Base-by-base conservation (phyloP, 306 rosid genomes). In the Citrullus amarus region DNA sequence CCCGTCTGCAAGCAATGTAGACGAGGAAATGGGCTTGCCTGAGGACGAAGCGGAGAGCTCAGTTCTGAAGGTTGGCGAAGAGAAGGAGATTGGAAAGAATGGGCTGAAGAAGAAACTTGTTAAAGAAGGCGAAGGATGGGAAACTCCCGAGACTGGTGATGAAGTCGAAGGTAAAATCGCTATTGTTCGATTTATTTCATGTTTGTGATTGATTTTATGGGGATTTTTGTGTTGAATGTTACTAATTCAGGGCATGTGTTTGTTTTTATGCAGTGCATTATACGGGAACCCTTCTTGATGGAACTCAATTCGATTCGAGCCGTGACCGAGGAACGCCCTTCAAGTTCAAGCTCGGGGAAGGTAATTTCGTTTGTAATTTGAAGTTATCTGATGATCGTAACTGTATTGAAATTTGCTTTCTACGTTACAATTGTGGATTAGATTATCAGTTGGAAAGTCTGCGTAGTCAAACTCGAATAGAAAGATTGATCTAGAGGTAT, bases 101-200 rank as follows among this genome's bases (percentile, higher is more conserved):
- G 98, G 98, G 28, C 30, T 93, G 46, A 93, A 85, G 90, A 93
- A 93, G 88, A 93, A 89, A 78, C 89, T 93, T 2, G 13, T 93
- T 18, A 93, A 85, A 79, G 90, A 93, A 83, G 97, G 97, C 63
- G 87, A 87, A 82, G 91, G 89, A 0, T 93, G 93, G 96, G 96
- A 91, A 4, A 86, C 86, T 20, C 96, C 98, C 3, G 5, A 62
- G 41, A 59, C 68, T 78, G 96, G 96, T 17, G 96, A 93, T 16
- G 96, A 93, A 79, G 94, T 93, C 44, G 89, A 93, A 91, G 97
- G 97, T 89, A 78, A 5, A 53, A 1, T 53, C 16, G 5, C 17
- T 6, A 14, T 13, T 50, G 17, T 13, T 53, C 7, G n/a, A 5
- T 5, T 17, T 16, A 16, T 16, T 17, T 53, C 9, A 15, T 1